These are phyloP conservation scores for Knoxia roxburghii DNA, from an alignment of 257 asterid species.

Conservation along the genomic window DNA sequence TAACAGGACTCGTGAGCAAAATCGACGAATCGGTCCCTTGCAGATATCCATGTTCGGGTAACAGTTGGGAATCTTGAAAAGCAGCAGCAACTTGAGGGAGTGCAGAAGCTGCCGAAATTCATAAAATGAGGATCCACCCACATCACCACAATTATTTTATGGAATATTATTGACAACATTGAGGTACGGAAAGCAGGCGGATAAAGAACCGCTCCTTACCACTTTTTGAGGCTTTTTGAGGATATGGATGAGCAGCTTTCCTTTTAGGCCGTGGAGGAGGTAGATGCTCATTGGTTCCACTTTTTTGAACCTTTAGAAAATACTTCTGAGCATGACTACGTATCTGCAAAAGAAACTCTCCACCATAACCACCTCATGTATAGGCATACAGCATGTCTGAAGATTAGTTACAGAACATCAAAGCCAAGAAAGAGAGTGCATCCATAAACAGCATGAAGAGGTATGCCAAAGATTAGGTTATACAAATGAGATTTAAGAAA, in stretches of 20 bases:
- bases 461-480: not conserved
- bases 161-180: conserved; percentile 14
- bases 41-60: conserved; percentile 45
- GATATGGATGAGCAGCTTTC: conserved; percentile 90
- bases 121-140: not conserved
- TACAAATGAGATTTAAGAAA: not conserved
- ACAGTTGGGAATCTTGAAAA: conserved; percentile 40
- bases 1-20: conserved; percentile 31
- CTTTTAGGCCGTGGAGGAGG: conserved; percentile 99
- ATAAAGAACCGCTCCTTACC: conserved; percentile 14
- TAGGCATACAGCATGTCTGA: not conserved
- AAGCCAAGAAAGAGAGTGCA: not conserved
- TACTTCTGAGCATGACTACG: conserved; percentile 97
- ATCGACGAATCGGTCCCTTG: conserved; percentile 42
- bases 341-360: conserved; percentile 49
- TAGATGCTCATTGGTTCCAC: conserved; percentile 71
- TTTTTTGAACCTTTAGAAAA: conserved; percentile 83
- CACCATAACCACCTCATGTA: not conserved
- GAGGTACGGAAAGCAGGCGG: not conserved
- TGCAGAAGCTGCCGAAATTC: conserved; percentile 40
- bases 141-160: conserved; percentile 12
- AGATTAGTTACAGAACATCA: not conserved
- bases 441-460: not conserved
- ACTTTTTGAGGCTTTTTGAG: conserved; percentile 65
- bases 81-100: conserved; percentile 46